Evolutionary conservation across 1,139 yeast species (phyloP).

Genomic region (Pichia sp.): DNA sequence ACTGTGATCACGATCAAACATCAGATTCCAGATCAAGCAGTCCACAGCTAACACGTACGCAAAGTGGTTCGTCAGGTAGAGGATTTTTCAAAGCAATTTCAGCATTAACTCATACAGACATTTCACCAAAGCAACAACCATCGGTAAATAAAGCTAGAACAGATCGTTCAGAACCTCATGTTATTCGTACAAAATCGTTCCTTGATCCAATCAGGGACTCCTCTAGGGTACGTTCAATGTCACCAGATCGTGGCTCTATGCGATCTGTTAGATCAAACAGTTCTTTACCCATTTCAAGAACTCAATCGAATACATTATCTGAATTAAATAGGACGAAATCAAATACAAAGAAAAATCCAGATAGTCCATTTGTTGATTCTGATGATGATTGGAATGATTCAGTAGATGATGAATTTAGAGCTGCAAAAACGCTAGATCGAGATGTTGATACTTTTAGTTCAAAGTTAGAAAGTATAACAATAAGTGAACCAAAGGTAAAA

Average conservation of each 20-base stretch:
- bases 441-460: not conserved
- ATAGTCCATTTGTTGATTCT: constrained; percentile 12
- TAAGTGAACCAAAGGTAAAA: not conserved
- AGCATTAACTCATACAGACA: constrained; percentile 7
- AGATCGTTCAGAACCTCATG: constrained; percentile 8
- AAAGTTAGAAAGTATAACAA: not conserved
- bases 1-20: not conserved
- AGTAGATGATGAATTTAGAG: constrained; percentile 8
- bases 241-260: constrained; percentile 10
- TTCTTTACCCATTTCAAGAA: constrained; percentile 10
- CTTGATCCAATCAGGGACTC: constrained; percentile 12
- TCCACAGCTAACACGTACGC: not conserved
- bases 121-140: constrained; percentile 11
- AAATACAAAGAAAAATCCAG: not conserved
- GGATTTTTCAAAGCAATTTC: constrained; percentile 12
- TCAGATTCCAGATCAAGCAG: not conserved
- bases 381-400: constrained; percentile 15
- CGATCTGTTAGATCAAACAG: constrained; percentile 8
- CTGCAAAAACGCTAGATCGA: not conserved
- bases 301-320: constrained; percentile 10
- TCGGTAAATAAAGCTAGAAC: constrained; percentile 9
- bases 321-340: constrained; percentile 3
- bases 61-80: not conserved
- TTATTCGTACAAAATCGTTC: constrained; percentile 13
- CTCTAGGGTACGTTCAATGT: constrained; percentile 9